phyloP scores from a whole-genome alignment of 805 yeast genomes.

The Ogataea neopini region DNA sequence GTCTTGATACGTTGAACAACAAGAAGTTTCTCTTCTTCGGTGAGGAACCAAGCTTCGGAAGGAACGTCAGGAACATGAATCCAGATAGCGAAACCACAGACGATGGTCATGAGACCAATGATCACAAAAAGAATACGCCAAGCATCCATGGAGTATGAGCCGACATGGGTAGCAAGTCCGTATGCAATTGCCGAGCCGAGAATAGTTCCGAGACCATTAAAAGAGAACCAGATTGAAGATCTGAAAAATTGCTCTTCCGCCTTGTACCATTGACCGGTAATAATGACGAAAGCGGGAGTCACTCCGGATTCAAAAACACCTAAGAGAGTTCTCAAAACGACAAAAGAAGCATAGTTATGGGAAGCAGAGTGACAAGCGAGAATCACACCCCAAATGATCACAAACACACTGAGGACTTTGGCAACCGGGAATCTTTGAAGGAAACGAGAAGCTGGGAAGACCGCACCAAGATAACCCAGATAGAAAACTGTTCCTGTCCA shows the following conservation, averaged over 20 bases:
- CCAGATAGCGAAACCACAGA: constrained; percentile 34
- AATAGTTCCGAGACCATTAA: constrained; percentile 43
- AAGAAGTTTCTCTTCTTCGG: constrained; percentile 36
- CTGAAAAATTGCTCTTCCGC: constrained; percentile 44
- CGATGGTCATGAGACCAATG: constrained; percentile 52
- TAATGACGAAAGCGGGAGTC: constrained; percentile 55
- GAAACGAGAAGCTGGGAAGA: constrained; percentile 40
- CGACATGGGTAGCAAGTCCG: constrained; percentile 29
- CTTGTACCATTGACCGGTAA: constrained; percentile 55
- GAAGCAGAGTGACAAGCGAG: constrained; percentile 46
- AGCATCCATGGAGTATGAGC: constrained; percentile 36
- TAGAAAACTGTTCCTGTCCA: constrained; percentile 55
- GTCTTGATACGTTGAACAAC: constrained; percentile 33
- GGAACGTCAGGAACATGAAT: constrained; percentile 55
- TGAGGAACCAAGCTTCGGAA: constrained; percentile 42
- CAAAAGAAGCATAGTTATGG: constrained; percentile 42
- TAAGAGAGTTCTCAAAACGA: constrained; percentile 45
- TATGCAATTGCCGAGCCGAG: constrained; percentile 42
- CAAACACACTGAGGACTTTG: constrained; percentile 35
- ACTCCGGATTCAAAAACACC: constrained; percentile 54
- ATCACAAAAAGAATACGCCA: constrained; percentile 57
- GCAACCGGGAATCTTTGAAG: constrained; percentile 46
- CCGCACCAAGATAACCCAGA: constrained; percentile 49
- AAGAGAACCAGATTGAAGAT: constrained; percentile 44
- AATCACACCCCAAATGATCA: constrained; percentile 44